phyloP scores from a whole-genome alignment of 1,139 yeast species.

The Komagataea norvegica region DNA sequence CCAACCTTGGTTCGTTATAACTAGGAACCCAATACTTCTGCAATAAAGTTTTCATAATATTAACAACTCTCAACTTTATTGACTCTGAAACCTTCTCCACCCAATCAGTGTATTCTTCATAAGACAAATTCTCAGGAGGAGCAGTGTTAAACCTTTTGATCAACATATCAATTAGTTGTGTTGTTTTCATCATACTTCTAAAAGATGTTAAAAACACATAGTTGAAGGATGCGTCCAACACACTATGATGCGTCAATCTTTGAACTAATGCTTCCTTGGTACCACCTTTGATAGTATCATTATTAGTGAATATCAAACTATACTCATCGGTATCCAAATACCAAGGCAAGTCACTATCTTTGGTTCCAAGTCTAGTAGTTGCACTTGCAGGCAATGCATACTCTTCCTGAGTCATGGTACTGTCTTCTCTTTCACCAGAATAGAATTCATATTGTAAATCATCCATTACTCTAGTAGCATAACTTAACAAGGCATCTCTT shows the following conservation, averaged over 20 bases:
- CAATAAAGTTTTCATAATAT: conserved; percentile 65
- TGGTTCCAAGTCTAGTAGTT: conserved; percentile 20
- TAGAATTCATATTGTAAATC: conserved; percentile 60
- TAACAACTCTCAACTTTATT: conserved; percentile 63
- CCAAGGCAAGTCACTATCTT: conserved; percentile 59
- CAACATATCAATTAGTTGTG: conserved; percentile 57
- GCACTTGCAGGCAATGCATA: conserved; percentile 25
- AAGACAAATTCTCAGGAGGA: conserved; percentile 86
- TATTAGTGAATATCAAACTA: conserved; percentile 65
- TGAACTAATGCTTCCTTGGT: conserved; percentile 76
- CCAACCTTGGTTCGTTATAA: conserved; percentile 48
- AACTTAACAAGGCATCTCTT: conserved; percentile 62
- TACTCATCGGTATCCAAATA: conserved; percentile 74
- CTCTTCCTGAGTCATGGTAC: conserved; percentile 34
- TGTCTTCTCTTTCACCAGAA: conserved; percentile 57
- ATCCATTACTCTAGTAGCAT: conserved; percentile 74
- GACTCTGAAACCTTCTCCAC: conserved; percentile 62
- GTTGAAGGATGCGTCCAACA: conserved; percentile 63
- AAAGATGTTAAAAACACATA: conserved; percentile 71
- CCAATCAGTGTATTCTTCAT: conserved; percentile 83
- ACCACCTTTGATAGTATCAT: conserved; percentile 81
- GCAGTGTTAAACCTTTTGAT: conserved; percentile 63
- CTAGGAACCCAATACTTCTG: conserved; percentile 76
- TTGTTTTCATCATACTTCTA: conserved; percentile 68
- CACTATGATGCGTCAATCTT: conserved; percentile 76